Conservation (phyloP, 202 grass and related monocot genomes). For the Zoysia matrella region DNA sequence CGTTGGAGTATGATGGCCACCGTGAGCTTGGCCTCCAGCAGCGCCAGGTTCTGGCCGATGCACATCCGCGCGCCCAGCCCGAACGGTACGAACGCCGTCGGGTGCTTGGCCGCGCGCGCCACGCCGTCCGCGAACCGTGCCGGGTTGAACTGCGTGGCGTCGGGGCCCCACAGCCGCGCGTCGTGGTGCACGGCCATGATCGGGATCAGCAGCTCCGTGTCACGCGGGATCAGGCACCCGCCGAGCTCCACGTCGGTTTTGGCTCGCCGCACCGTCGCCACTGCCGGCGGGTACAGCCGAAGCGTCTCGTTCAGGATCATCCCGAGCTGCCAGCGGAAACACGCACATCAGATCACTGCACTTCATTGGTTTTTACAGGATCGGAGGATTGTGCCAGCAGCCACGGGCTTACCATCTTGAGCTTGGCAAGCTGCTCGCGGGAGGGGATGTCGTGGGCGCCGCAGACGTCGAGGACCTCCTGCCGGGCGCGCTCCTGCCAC, state of each 20-base stretch:
- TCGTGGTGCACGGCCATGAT: slow-evolving; percentile 99
- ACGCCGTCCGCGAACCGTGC: too few species aligned
- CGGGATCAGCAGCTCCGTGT: slow-evolving; percentile 90
- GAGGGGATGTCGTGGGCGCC: slow-evolving; percentile 64
- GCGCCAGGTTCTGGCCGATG: too few species aligned
- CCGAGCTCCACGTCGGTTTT: slow-evolving; percentile 86
- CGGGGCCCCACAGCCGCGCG: slow-evolving; percentile 73
- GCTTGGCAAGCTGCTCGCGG: slow-evolving; percentile 83
- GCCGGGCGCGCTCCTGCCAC: slow-evolving; percentile 87
- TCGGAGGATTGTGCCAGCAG: not conserved
- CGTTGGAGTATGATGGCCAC: too few species aligned
- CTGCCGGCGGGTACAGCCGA: slow-evolving; percentile 69
- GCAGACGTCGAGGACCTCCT: slow-evolving; percentile 90
- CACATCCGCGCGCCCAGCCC: too few species aligned
- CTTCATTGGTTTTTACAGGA: not conserved
- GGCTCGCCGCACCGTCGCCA: slow-evolving; percentile 89
- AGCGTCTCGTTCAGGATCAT: too few species aligned
- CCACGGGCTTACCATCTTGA: slow-evolving; percentile 71
- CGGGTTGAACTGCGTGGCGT: slow-evolving; percentile 60
- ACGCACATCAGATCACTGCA: slow-evolving; percentile 13
- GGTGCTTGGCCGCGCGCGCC: too few species aligned
- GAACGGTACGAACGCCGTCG: too few species aligned
- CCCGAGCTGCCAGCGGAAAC: not conserved
- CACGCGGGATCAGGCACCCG: slow-evolving; percentile 73
- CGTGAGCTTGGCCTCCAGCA: too few species aligned